Base-by-base conservation (phyloP, 169 alveolate genomes). In the Plasmodium sp. region DNA sequence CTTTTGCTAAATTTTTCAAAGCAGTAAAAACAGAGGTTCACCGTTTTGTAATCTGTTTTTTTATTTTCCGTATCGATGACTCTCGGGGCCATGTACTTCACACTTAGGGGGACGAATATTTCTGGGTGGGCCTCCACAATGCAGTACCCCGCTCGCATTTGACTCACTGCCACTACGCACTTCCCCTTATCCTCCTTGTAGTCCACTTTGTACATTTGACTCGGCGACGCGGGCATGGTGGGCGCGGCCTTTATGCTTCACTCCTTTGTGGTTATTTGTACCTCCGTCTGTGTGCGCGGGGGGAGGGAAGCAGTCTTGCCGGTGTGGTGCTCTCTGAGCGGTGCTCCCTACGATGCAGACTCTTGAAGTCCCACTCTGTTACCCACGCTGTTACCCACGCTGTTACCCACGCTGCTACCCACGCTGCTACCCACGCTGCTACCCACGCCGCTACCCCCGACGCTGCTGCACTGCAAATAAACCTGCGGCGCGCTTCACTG, bases 81-180 rank as follows among this genome's bases (percentile, higher is more conserved):
- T 86, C 93, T 43, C 0, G 93, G 93, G 7, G 93, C 48, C 93
- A 86, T 86, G 72, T 75, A 86, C 34, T 86, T 86, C 18, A 86
- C 93, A 77, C 93, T 75, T 2, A 86, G 34, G 1, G 93, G 93
- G 27, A 86, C 81, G 67, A 33, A 75, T 75, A 86, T 77, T 58
- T 86, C 93, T 7, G 93, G 93, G 48, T 86, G 93, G 2, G 93
- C 62, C 43, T 86, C 93, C 22, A 74, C 86, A 14, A 86, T 75
- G 71, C 93, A 86, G 58, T 86, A 86, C 10, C 93, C 93, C 33
- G 93, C 84, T 9, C 93, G 48, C 39, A 86, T 86, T 56, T 75
- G 93, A 71, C 22, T 86, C 1, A 79, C 62, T 31, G 93, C 93
- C 33, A 86, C 71, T 16, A 86, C 86, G 75, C 86, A 86, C 31